Percentiles rank a stretch among this genome's conserved stretches.
Evolutionary conservation across 2,329 filamentous ascomycete species (phyloP).

Genomic region (Fusarium pilosicola): DNA sequence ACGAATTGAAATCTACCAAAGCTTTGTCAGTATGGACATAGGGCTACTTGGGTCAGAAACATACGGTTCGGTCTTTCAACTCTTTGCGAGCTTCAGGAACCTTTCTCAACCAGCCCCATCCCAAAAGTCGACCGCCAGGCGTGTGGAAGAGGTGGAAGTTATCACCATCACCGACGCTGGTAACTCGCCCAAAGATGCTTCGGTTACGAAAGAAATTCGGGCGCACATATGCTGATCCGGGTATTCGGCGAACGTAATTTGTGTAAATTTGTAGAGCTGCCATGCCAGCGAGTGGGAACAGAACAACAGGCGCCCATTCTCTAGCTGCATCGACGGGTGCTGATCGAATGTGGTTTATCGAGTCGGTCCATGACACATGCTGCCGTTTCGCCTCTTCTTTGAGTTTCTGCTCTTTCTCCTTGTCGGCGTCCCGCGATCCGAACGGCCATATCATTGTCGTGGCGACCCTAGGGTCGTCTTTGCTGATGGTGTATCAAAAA

Average conservation of each 20-base stretch:
- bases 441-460: constrained; percentile 56
- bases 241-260: constrained; percentile 85
- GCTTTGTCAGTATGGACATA: constrained; percentile 25
- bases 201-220: constrained; percentile 78
- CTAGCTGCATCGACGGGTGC: constrained; percentile 50
- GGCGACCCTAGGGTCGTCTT: constrained; percentile 45
- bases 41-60: constrained; percentile 40
- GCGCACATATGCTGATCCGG: constrained; percentile 77
- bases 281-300: constrained; percentile 52
- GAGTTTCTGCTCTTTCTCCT: constrained; percentile 33
- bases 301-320: constrained; percentile 53
- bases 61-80: constrained; percentile 81
- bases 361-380: constrained; percentile 53
- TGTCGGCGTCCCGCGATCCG: constrained; percentile 44
- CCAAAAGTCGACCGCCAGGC: constrained; percentile 84
- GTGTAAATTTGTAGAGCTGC: constrained; percentile 67
- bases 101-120: constrained; percentile 91
- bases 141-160: constrained; percentile 96
- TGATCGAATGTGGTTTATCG: constrained; percentile 45
- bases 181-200: constrained; percentile 85
- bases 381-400: constrained; percentile 37
- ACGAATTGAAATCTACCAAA: constrained; percentile 79
- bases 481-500: constrained; percentile 28
- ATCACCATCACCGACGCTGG: constrained; percentile 95
- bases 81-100: constrained; percentile 75